Evolutionary conservation across 345 rosid genomes (phyloP).

Genomic region (Populus tremula): DNA sequence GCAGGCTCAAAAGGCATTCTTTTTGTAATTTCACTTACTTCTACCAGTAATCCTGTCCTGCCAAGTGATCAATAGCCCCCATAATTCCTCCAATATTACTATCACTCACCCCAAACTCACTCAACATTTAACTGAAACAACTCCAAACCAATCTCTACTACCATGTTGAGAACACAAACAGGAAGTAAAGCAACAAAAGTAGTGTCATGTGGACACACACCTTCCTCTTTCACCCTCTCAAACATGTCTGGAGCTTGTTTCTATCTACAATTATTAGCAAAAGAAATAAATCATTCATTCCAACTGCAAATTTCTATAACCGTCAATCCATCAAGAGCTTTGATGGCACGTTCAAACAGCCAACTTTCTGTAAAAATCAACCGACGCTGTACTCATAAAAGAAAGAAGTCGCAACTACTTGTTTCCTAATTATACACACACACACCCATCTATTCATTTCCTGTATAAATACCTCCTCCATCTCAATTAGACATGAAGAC

Average conservation of each 20-base stretch:
- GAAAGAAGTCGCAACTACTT: constrained; percentile 31
- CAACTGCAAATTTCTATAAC: constrained; percentile 46
- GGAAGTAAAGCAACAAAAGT: constrained; percentile 60
- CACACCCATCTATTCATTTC: constrained; percentile 58
- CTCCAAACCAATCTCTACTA: constrained; percentile 47
- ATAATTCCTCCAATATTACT: constrained; percentile 62
- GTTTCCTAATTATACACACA: constrained; percentile 42
- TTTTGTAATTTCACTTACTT: constrained; percentile 43
- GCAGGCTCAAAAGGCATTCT: constrained; percentile 66
- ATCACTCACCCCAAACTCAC: constrained; percentile 39
- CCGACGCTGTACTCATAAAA: constrained; percentile 47
- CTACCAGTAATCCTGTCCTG: constrained; percentile 59
- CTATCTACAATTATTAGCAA: constrained; percentile 55
- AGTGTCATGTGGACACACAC: constrained; percentile 46
- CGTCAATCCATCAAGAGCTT: constrained; percentile 34
- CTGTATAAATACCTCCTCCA: constrained; percentile 37
- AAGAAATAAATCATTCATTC: constrained; percentile 60
- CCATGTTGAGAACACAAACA: constrained; percentile 57
- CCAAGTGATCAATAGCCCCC: constrained; percentile 77
- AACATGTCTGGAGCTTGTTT: constrained; percentile 52
- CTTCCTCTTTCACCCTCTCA: constrained; percentile 42
- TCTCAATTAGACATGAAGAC: constrained; percentile 58
- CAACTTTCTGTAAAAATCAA: constrained; percentile 66
- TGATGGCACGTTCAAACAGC: constrained; percentile 43
- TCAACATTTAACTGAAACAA: constrained; percentile 38